Conservation (phyloP, 495 filamentous ascomycete genomes). For the Penicillium canescens region DNA sequence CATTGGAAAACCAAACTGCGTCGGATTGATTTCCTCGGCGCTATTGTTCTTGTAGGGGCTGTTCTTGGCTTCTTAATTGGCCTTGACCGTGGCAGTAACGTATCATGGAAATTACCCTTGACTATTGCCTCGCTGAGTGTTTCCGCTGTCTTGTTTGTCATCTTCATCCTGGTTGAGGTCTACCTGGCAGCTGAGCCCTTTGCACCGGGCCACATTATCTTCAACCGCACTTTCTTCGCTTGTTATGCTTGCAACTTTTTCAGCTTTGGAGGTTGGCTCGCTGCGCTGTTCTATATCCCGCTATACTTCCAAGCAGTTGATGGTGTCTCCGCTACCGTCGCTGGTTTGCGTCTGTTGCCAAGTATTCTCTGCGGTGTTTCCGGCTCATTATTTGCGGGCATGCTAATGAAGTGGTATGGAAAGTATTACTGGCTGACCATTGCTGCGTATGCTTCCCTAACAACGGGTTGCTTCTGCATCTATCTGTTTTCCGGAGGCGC, state of each 20-base stretch:
- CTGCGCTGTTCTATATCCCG: constrained; percentile 71
- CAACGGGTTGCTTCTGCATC: constrained; percentile 54
- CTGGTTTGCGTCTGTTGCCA: constrained; percentile 69
- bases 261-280: constrained; percentile 65
- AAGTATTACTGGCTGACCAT: constrained; percentile 78
- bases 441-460: constrained; percentile 49
- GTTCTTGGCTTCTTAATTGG: constrained; percentile 73
- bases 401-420: constrained; percentile 74
- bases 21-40: constrained; percentile 81
- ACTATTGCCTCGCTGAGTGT: constrained; percentile 60
- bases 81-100: constrained; percentile 77
- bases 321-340: constrained; percentile 61
- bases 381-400: constrained; percentile 69
- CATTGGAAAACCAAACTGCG: constrained; percentile 65
- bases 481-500: constrained; percentile 61
- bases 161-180: constrained; percentile 72
- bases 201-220: constrained; percentile 77
- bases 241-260: constrained; percentile 78
- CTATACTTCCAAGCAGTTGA: constrained; percentile 78
- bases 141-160: constrained; percentile 59
- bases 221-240: constrained; percentile 66
- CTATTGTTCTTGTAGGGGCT: constrained; percentile 66
- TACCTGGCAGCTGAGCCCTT: constrained; percentile 75
- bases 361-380: constrained; percentile 61
- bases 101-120: constrained; percentile 61